These are phyloP conservation scores for Luffa acutangula DNA, from an alignment of 306 rosid species.

Conservation along the genomic window DNA sequence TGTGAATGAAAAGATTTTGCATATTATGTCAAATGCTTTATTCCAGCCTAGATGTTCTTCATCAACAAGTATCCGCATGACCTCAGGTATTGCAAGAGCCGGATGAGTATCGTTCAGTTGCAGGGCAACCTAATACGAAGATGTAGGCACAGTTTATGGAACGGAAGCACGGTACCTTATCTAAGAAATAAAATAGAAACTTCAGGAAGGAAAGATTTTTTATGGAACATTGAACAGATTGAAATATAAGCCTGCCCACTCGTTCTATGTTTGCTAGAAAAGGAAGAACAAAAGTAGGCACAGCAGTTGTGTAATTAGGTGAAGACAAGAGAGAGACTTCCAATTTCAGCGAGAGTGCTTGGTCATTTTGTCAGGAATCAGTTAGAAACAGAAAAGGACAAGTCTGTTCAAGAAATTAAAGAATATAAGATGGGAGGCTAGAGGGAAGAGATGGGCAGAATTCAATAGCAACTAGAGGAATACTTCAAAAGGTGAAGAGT, in stretches of 20 bases:
- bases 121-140: slow-evolving; percentile 43
- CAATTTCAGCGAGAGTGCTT: background rate
- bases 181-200: slow-evolving; percentile 10
- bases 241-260: background rate
- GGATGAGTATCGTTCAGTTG: slow-evolving; percentile 76
- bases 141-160: slow-evolving; percentile 10
- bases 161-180: background rate
- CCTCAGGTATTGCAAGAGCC: slow-evolving; percentile 57
- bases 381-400: background rate
- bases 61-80: slow-evolving; percentile 60
- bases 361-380: background rate
- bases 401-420: background rate
- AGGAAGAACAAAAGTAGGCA: background rate
- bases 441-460: background rate
- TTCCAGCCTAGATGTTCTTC: slow-evolving; percentile 58
- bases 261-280: background rate
- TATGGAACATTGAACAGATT: background rate
- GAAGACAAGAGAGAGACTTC: background rate
- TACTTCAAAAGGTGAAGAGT: background rate
- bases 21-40: slow-evolving; percentile 46
- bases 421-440: background rate
- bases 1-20: slow-evolving; percentile 55
- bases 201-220: slow-evolving; percentile 1
- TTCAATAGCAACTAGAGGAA: background rate
- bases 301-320: background rate